A percentile compares a stretch with the other conserved stretches of the same genome.
phyloP scores from a whole-genome alignment of 176 grass and related monocot genomes.

The Raddia distichophylla region DNA sequence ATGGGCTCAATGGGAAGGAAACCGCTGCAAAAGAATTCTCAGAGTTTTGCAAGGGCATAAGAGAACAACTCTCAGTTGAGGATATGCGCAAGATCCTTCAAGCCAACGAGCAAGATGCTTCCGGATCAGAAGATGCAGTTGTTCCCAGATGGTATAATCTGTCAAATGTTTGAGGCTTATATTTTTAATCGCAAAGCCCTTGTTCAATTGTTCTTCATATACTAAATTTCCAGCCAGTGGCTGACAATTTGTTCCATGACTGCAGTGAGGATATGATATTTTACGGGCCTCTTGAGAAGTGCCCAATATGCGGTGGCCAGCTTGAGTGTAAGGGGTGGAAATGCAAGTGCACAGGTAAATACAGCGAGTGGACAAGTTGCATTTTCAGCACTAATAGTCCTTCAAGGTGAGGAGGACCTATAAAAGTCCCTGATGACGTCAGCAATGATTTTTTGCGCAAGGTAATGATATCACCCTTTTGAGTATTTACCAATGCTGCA shows the following conservation, averaged over 20 bases:
- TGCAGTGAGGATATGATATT: conserved; percentile 83
- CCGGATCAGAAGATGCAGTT: conserved; percentile 68
- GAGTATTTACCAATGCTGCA: background rate
- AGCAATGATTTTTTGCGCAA: conserved; percentile 48
- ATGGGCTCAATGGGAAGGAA: conserved; percentile 42
- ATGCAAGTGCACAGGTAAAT: conserved; percentile 59
- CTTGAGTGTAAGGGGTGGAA: conserved; percentile 63
- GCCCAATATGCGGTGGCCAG: conserved; percentile 56
- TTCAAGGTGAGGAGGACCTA: conserved; percentile 37
- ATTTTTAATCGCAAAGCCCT: background rate
- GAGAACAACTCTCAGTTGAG: conserved; percentile 59
- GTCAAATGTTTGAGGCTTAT: background rate
- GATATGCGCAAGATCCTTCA: conserved; percentile 85
- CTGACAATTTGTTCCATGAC: background rate
- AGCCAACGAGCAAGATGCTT: conserved; percentile 67
- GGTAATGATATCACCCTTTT: conserved; percentile 35
- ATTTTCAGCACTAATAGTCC: conserved; percentile 46
- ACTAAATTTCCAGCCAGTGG: background rate
- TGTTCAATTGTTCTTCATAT: background rate
- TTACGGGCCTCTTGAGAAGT: conserved; percentile 69
- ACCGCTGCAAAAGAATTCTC: conserved; percentile 34
- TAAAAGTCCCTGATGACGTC: conserved; percentile 59
- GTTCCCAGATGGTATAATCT: conserved; percentile 62
- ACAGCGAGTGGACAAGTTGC: conserved; percentile 70
- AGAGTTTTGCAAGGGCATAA: conserved; percentile 67